Percentiles rank a stretch among this genome's conserved stretches.
These are phyloP conservation scores for Mollisiaceae sp. DNA, from an alignment of 2,329 filamentous ascomycete genomes.

Conservation along the genomic window DNA sequence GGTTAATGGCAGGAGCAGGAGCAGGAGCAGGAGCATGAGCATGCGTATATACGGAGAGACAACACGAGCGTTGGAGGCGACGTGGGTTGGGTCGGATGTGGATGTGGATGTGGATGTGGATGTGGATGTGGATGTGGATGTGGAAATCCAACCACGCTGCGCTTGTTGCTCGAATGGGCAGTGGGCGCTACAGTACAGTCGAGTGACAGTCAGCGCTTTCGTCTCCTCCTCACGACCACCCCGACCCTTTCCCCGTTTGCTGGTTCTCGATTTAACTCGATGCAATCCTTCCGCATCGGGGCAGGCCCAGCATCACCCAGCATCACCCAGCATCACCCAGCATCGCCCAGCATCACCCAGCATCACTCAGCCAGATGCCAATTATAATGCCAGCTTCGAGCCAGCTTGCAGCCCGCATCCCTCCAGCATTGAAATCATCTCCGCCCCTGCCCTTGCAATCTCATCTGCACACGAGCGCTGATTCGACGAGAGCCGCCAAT, in stretches of 20 bases:
- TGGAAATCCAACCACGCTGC: background rate
- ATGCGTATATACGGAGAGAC: background rate
- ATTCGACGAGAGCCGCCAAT: background rate
- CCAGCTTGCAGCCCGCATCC: no score
- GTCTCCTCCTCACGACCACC: background rate
- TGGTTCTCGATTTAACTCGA: background rate
- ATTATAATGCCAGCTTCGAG: no score
- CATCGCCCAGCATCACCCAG: background rate
- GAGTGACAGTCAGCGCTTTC: constrained; percentile 2
- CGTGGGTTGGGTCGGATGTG: no score
- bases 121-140: background rate
- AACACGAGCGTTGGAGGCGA: background rate
- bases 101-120: constrained; percentile 6
- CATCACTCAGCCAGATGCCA: no score
- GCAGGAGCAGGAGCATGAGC: background rate
- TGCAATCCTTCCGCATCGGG: background rate
- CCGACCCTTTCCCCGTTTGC: background rate
- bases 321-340: no score
- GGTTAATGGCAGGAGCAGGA: background rate
- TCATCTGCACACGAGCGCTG: background rate
- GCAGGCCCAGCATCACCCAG: background rate
- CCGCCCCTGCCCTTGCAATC: constrained; percentile 10
- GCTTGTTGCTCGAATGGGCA: no score
- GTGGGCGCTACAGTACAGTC: no score
- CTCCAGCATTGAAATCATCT: constrained; percentile 1